A percentile compares a stretch with the other conserved stretches of the same genome.
Conservation (phyloP, 2,329 filamentous ascomycete species). For the Ceratocystis harringtonii region DNA sequence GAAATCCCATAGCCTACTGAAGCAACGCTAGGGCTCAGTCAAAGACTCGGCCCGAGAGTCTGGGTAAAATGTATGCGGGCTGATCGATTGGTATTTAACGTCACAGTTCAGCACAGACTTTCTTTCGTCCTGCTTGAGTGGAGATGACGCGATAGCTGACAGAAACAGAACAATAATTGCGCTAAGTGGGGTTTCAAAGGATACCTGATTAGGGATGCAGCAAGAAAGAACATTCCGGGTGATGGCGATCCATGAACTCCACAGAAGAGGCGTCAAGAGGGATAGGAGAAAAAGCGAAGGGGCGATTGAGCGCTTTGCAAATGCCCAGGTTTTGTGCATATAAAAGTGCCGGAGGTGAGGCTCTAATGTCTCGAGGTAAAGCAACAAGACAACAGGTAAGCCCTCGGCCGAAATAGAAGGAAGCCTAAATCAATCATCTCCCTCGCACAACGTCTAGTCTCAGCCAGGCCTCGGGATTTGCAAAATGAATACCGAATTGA, state of each 20-base stretch:
- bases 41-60: too few species aligned
- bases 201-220: neutral
- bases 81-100: too few species aligned
- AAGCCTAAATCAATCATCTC: neutral
- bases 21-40: neutral
- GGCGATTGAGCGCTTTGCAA: neutral
- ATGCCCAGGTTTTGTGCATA: neutral
- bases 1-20: neutral
- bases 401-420: neutral
- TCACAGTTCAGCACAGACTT: neutral
- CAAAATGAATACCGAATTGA: neutral
- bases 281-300: neutral
- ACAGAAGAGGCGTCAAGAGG: neutral
- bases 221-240: neutral
- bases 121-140: neutral
- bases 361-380: neutral
- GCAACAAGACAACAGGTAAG: neutral
- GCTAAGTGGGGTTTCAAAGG: neutral
- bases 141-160: neutral
- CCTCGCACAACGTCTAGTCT: neutral
- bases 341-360: neutral
- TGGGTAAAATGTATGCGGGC: neutral
- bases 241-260: neutral
- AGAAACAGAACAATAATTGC: neutral
- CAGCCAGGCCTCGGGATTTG: neutral